phyloP scores from a whole-genome alignment of 2,329 filamentous ascomycete genomes.

The Fusarium graminum region DNA sequence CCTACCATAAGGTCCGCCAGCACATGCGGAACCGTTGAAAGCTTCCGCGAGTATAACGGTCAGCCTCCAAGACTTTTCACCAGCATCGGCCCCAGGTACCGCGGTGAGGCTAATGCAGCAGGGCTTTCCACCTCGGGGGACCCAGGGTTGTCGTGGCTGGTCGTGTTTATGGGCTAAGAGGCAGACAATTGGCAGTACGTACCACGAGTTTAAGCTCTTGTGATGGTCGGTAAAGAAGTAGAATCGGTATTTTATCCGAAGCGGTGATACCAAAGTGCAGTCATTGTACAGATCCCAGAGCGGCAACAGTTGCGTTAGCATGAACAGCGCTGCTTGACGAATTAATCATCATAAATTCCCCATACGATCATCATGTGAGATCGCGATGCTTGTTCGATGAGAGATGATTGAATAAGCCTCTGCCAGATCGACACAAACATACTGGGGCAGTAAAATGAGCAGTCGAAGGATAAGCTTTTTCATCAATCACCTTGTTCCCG shows the following conservation, averaged over 20 bases:
- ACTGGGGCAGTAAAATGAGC: constrained; percentile 43
- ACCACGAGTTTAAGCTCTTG: constrained; percentile 17
- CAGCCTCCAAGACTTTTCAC: constrained; percentile 26
- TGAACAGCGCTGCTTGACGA: constrained; percentile 15
- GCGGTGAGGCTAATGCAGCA: constrained; percentile 45
- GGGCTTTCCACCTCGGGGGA: constrained; percentile 38
- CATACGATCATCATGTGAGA: constrained; percentile 29
- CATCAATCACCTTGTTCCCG: constrained; percentile 34
- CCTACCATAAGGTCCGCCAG: constrained; percentile 37
- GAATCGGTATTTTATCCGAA: constrained; percentile 14
- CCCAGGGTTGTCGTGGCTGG: constrained; percentile 40
- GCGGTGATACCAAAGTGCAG: constrained; percentile 1
- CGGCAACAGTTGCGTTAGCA: not conserved
- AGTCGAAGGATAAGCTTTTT: constrained; percentile 41
- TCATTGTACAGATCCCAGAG: constrained; percentile 12
- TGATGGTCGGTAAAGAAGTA: constrained; percentile 16
- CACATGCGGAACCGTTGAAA: constrained; percentile 40
- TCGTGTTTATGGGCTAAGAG: constrained; percentile 30
- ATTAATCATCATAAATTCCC: constrained; percentile 13
- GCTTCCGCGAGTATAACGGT: constrained; percentile 43
- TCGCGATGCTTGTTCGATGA: constrained; percentile 37
- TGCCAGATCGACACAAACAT: constrained; percentile 35
- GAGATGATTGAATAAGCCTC: constrained; percentile 18
- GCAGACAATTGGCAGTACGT: constrained; percentile 30
- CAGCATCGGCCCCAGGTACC: constrained; percentile 42